Conservation (phyloP, 2,329 filamentous ascomycete species). For the Esteya vermicola region DNA sequence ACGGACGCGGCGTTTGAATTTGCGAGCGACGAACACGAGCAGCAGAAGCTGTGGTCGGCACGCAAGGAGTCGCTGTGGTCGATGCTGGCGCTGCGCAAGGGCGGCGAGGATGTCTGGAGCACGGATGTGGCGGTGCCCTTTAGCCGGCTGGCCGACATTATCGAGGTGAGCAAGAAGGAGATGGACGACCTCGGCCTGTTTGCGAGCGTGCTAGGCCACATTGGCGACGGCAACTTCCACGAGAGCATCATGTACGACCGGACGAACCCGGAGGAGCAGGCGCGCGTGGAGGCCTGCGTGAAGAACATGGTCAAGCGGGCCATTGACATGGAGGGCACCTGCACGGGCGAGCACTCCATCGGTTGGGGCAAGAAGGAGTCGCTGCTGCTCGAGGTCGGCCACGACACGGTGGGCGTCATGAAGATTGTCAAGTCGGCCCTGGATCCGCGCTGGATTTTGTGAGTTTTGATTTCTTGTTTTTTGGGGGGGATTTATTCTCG, state of each 20-base stretch:
- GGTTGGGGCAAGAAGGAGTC: slow-evolving; percentile 78
- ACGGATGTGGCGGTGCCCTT: slow-evolving; percentile 78
- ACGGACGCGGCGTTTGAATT: slow-evolving; percentile 60
- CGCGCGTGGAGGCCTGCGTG: slow-evolving; percentile 66
- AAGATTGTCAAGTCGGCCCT: slow-evolving; percentile 67
- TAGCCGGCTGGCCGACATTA: slow-evolving; percentile 56
- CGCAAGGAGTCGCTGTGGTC: slow-evolving; percentile 76
- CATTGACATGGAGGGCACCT: slow-evolving; percentile 86
- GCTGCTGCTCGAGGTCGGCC: slow-evolving; percentile 63
- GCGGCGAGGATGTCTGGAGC: slow-evolving; percentile 60
- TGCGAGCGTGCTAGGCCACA: slow-evolving; percentile 75
- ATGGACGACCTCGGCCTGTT: slow-evolving; percentile 78
- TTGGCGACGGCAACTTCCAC: slow-evolving; percentile 92
- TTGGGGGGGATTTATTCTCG: not conserved
- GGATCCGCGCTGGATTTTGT: slow-evolving; percentile 74
- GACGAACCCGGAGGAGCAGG: slow-evolving; percentile 51
- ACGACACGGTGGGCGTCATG: slow-evolving; percentile 74
- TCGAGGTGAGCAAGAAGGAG: slow-evolving; percentile 76
- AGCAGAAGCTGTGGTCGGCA: slow-evolving; percentile 65
- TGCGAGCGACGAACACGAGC: slow-evolving; percentile 55
- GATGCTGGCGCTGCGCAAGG: slow-evolving; percentile 56
- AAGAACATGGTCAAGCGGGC: slow-evolving; percentile 86
- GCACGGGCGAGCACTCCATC: slow-evolving; percentile 77
- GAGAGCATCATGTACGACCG: slow-evolving; percentile 81
- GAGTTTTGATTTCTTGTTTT: slow-evolving; percentile 6